These are phyloP conservation scores for Penicillium nordicum DNA, from an alignment of 2,329 filamentous ascomycete species.

Conservation along the genomic window DNA sequence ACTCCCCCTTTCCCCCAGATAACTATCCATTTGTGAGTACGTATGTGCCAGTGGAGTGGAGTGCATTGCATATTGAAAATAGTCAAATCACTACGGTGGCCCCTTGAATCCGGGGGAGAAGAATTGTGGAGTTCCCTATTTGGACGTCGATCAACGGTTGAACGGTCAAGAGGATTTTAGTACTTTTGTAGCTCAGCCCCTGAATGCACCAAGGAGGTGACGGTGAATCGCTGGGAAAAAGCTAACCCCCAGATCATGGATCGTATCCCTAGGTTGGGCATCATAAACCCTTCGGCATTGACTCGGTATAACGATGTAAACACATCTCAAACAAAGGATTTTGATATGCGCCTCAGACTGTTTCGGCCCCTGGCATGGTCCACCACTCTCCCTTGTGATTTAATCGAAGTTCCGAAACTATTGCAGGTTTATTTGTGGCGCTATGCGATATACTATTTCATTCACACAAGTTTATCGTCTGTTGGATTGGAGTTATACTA, in stretches of 20 bases:
- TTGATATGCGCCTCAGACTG: slow-evolving; percentile 4
- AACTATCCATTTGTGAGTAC: neutral
- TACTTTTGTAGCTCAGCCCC: slow-evolving; percentile 9
- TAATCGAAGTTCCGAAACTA: neutral
- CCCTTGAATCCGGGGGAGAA: slow-evolving; percentile 21
- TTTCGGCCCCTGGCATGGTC: slow-evolving; percentile 7
- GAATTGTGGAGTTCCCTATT: slow-evolving; percentile 9
- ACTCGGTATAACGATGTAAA: neutral
- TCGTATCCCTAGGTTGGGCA: slow-evolving; percentile 1
- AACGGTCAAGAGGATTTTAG: neutral
- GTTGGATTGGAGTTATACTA: neutral
- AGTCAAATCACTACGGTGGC: slow-evolving; percentile 2
- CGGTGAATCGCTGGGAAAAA: neutral
- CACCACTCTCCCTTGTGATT: neutral
- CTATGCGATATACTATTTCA: neutral
- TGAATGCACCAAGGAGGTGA: neutral
- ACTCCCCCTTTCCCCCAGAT: slow-evolving; percentile 6
- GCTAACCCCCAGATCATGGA: neutral
- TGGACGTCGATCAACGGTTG: slow-evolving; percentile 2
- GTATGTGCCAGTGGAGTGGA: neutral
- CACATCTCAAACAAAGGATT: slow-evolving; percentile 1
- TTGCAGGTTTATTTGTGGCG: neutral
- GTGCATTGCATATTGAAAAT: slow-evolving; percentile 12
- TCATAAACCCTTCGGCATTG: neutral
- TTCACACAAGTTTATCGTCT: neutral